Base-by-base conservation (phyloP, 2,329 filamentous ascomycete species). In the Arachnomyces sp. region DNA sequence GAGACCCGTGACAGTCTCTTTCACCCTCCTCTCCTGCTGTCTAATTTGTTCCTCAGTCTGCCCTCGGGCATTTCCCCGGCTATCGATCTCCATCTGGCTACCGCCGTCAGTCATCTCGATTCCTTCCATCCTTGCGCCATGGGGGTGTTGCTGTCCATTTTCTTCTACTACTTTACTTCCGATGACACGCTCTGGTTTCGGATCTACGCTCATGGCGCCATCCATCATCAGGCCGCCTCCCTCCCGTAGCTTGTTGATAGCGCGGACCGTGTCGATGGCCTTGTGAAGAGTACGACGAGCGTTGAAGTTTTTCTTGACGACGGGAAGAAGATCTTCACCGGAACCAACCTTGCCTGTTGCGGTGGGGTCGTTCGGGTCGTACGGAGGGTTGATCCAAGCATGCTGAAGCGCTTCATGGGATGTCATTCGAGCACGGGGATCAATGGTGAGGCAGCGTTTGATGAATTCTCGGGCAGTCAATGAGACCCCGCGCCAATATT, bases 401-500 rank as follows among this genome's bases (percentile, higher is more conserved):
- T 82, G 78, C 34, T 74, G 73, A 3, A 82, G 68, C 2, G 78
- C 78, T 61, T 80, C 85, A 63, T 96, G 88, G 7, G 90, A 84
- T 1, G 90, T 95, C 77, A 96, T 92, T 53, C 92, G 86, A 51
- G 80, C 77, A 43, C 76, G 76, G 2, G 89, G 85, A 59, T 96
- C 89, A 58, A 95, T 84, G 30, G 92, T 96, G 40, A 98, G 73
- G 60, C 92, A 98, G 48, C 80, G 77, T 52, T 82, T 80, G 67
- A 98, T 95, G 65, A 98, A 98, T 52, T 94, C 85, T 55, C 93
- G 85, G 31, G 90, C 86, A 36, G 80, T 76, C 38, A 82, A 74
- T 16, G 87, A 94, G 46, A 98, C 90, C 45, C 86, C 87, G 47
- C 89, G 84, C 92, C 92, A 98, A 73, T 96, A 96, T 61, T 95